A percentile compares a stretch with the other conserved stretches of the same genome.
phyloP scores from a whole-genome alignment of 1,139 yeast genomes.

The Yamadazyma trypodendri region DNA sequence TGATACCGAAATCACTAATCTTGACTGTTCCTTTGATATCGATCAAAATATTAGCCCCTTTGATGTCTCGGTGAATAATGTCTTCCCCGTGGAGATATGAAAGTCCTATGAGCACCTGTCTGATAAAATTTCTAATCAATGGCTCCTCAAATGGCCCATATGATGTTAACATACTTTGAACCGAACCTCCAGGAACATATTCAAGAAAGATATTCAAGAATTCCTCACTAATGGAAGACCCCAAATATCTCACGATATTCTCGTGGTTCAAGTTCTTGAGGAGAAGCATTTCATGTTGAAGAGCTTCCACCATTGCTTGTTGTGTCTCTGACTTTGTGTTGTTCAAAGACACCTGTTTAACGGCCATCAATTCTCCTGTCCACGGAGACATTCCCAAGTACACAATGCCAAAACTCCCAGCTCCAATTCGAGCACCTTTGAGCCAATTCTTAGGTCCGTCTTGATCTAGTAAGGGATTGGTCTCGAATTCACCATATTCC shows the following conservation, averaged over 20 bases:
- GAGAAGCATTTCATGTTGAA: slow-evolving; percentile 80
- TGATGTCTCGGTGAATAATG: slow-evolving; percentile 87
- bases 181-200: slow-evolving; percentile 96
- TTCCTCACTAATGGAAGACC: slow-evolving; percentile 73
- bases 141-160: slow-evolving; percentile 95
- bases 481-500: slow-evolving; percentile 14
- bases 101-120: slow-evolving; percentile 82
- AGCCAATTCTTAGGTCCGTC: slow-evolving; percentile 79
- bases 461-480: slow-evolving; percentile 20
- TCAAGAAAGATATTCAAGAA: slow-evolving; percentile 82
- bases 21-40: slow-evolving; percentile 90
- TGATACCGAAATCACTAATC: slow-evolving; percentile 92
- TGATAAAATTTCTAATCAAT: slow-evolving; percentile 73
- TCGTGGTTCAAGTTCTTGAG: slow-evolving; percentile 83
- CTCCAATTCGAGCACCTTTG: slow-evolving; percentile 88
- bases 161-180: slow-evolving; percentile 76
- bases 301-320: slow-evolving; percentile 72
- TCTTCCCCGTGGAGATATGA: slow-evolving; percentile 78
- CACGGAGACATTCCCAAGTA: slow-evolving; percentile 88
- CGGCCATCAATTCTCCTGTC: slow-evolving; percentile 96
- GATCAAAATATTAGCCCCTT: slow-evolving; percentile 88
- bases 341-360: slow-evolving; percentile 83
- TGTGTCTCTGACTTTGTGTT: slow-evolving; percentile 45
- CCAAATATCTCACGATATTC: slow-evolving; percentile 87
- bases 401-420: slow-evolving; percentile 94